phyloP scores from a whole-genome alignment of 1,139 yeast species.

The Hyphopichia fennica region DNA sequence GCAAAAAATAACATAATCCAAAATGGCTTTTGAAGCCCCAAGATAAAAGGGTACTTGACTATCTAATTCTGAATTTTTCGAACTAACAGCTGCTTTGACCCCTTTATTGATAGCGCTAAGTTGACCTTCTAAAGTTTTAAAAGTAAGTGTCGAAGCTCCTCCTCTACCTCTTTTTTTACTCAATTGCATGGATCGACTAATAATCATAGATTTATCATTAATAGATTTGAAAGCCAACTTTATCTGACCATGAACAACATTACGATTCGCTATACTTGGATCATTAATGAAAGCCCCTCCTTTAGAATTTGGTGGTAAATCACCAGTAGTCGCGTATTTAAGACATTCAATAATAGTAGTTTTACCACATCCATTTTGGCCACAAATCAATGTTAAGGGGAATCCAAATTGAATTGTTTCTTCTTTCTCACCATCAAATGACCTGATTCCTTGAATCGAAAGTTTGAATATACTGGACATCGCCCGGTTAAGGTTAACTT shows the following conservation, averaged over 20 bases:
- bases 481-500: neutral
- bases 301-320: constrained; percentile 90
- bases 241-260: constrained; percentile 84
- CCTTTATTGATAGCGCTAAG: constrained; percentile 65
- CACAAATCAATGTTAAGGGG: constrained; percentile 92
- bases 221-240: constrained; percentile 81
- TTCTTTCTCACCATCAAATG: constrained; percentile 78
- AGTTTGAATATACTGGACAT: constrained; percentile 77
- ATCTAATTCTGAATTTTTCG: constrained; percentile 85
- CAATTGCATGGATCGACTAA: constrained; percentile 82
- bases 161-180: constrained; percentile 51
- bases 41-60: constrained; percentile 74
- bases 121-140: constrained; percentile 91
- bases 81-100: constrained; percentile 71
- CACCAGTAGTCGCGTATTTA: constrained; percentile 93
- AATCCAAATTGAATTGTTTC: constrained; percentile 89
- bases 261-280: constrained; percentile 77
- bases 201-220: constrained; percentile 76
- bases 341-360: constrained; percentile 95
- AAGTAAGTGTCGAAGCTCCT: constrained; percentile 51
- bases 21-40: constrained; percentile 85
- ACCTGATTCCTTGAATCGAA: constrained; percentile 85
- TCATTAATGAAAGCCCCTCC: constrained; percentile 97
- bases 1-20: constrained; percentile 93
- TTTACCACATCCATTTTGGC: constrained; percentile 98